Conservation (phyloP, 371 early-diverging fungal species). For the Apophysomyces variabilis region DNA sequence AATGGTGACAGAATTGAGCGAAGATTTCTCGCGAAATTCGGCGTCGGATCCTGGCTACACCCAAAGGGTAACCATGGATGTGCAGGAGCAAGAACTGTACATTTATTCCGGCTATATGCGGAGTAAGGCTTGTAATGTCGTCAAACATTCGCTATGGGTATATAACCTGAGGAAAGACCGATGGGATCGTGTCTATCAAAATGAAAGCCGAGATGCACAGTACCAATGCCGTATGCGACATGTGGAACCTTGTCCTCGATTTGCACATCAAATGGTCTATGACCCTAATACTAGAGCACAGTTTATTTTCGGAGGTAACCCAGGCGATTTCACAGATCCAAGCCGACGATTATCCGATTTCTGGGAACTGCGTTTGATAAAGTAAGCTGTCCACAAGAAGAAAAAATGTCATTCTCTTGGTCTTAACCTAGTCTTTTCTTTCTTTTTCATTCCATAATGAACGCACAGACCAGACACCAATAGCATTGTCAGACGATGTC, state of each 20-base stretch:
- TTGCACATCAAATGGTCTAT: conserved; percentile 88
- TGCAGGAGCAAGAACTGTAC: conserved; percentile 77
- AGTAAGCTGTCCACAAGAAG: conserved; percentile 44
- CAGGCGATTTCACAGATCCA: conserved; percentile 58
- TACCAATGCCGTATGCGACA: conserved; percentile 51
- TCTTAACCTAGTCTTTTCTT: too few relatives aligned
- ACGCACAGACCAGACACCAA: conserved; percentile 59
- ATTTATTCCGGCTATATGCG: conserved; percentile 75
- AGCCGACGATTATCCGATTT: conserved; percentile 80
- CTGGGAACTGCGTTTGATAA: conserved; percentile 76
- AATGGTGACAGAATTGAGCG: conserved; percentile 69
- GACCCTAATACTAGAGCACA: conserved; percentile 62
- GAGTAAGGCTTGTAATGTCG: conserved; percentile 54
- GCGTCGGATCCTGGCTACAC: conserved; percentile 84
- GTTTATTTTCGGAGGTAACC: conserved; percentile 91
- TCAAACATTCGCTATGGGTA: conserved; percentile 79
- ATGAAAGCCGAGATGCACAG: conserved; percentile 56
- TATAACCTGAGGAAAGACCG: conserved; percentile 65
- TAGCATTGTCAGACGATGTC: conserved; percentile 63
- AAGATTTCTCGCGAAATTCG: conserved; percentile 71
- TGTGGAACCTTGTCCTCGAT: conserved; percentile 78
- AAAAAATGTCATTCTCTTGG: too few relatives aligned
- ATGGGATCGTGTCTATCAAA: conserved; percentile 81
- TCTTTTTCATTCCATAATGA: background rate
- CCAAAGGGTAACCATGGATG: conserved; percentile 85